Evolutionary conservation across 257 asterid species (phyloP).

Genomic region (Fraxinus anomala): DNA sequence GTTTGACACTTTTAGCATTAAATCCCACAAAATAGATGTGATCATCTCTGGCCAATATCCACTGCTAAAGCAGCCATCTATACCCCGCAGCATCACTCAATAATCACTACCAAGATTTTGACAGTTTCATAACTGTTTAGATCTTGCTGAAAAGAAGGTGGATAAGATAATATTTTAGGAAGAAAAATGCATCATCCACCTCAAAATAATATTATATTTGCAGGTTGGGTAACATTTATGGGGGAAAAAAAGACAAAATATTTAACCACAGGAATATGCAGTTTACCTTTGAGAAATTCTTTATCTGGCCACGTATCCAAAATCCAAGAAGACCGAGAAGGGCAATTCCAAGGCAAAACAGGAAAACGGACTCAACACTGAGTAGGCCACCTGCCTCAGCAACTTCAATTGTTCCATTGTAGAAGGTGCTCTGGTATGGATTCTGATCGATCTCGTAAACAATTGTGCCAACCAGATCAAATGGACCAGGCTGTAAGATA

Average conservation of each 20-base stretch:
- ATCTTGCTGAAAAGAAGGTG: not conserved
- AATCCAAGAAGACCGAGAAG: conserved; percentile 64
- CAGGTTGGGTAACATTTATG: not conserved
- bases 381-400: conserved; percentile 75
- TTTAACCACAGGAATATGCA: conserved; percentile 3
- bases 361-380: conserved; percentile 95
- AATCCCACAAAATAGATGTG: not conserved
- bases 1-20: not conserved
- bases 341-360: conserved; percentile 80
- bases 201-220: not conserved
- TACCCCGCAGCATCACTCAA: not conserved
- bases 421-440: conserved; percentile 83
- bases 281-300: conserved; percentile 75
- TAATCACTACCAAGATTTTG: not conserved
- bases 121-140: not conserved
- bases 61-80: not conserved
- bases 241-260: not conserved
- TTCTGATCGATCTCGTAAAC: conserved; percentile 85
- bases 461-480: conserved; percentile 87
- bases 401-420: conserved; percentile 95
- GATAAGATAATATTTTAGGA: not conserved
- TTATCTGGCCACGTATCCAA: conserved; percentile 70
- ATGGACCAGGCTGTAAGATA: conserved; percentile 76
- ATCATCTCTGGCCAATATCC: not conserved
- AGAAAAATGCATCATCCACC: not conserved